These are phyloP conservation scores for Sporothrix protearum DNA, from an alignment of 2,329 filamentous ascomycete species.

Conservation along the genomic window DNA sequence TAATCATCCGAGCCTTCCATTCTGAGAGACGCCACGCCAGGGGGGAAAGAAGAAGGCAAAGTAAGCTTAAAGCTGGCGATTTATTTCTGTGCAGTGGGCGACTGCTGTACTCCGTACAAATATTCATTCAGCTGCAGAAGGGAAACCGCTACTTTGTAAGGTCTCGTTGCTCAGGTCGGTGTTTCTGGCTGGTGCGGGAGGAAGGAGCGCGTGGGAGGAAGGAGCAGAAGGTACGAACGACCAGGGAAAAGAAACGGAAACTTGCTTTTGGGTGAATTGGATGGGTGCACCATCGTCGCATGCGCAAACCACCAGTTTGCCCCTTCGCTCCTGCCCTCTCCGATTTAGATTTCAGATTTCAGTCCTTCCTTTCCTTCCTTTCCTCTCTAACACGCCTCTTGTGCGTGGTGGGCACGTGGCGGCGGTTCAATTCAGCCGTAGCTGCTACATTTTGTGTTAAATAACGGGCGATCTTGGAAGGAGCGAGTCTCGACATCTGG, in stretches of 20 bases:
- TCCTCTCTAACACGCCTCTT: constrained; percentile 8
- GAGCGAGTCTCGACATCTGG: not conserved
- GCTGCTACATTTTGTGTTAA: not conserved
- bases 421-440: constrained; percentile 13
- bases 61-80: not conserved
- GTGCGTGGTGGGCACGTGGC: constrained; percentile 21
- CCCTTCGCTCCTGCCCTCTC: not conserved
- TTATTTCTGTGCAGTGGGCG: not conserved
- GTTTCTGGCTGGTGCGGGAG: constrained; percentile 1
- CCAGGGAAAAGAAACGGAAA: not conserved
- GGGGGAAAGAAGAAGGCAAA: not conserved
- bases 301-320: not conserved
- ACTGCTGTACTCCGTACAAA: no score
- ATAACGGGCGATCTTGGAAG: not conserved
- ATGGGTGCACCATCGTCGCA: not conserved
- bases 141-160: not conserved
- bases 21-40: not conserved
- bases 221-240: not conserved
- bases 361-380: not conserved
- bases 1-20: not conserved
- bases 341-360: not conserved
- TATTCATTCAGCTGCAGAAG: constrained; percentile 10
- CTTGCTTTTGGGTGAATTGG: not conserved
- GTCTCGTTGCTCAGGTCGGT: not conserved
- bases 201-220: not conserved